Percentiles rank a stretch among this genome's conserved stretches.
Evolutionary conservation across 192 early-diverging fungal species (phyloP).

Genomic region (Martensiomyces pterosporus): DNA sequence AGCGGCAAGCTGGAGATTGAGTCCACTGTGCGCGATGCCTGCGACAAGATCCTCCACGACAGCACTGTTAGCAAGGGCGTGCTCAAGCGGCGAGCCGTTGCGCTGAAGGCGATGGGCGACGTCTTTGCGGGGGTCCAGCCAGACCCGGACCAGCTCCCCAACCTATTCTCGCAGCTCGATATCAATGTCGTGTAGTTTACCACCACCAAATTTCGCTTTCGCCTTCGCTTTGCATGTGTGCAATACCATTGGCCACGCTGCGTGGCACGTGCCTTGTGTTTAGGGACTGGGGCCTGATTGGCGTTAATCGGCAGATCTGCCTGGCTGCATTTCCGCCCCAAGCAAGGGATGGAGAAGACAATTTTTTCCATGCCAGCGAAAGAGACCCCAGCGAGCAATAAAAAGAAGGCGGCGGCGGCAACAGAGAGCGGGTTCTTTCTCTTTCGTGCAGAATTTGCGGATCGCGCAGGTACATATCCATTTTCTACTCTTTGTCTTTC

Average conservation of each 20-base stretch:
- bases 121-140: slow-evolving; percentile 72
- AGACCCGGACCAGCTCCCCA: slow-evolving; percentile 51
- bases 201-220: too few relatives aligned
- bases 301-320: too few relatives aligned
- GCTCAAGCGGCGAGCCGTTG: slow-evolving; percentile 66
- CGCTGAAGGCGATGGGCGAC: slow-evolving; percentile 79
- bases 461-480: slow-evolving; percentile 49
- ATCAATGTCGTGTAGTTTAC: too few relatives aligned
- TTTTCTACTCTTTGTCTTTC: slow-evolving; percentile 12
- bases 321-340: too few relatives aligned
- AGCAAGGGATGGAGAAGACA: too few relatives aligned
- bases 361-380: too few relatives aligned
- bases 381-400: too few relatives aligned
- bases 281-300: too few relatives aligned
- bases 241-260: too few relatives aligned
- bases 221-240: too few relatives aligned
- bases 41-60: slow-evolving; percentile 79
- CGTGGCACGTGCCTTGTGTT: too few relatives aligned
- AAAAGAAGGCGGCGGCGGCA: slow-evolving; percentile 16
- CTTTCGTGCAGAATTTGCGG: slow-evolving; percentile 53
- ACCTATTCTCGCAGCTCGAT: slow-evolving; percentile 38
- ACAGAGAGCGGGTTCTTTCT: slow-evolving; percentile 25
- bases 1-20: slow-evolving; percentile 95
- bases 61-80: slow-evolving; percentile 53
- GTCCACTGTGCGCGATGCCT: slow-evolving; percentile 86